These are phyloP conservation scores for Phytophthora vignae DNA, from an alignment of 352 stramenopile genomes.

Conservation along the genomic window DNA sequence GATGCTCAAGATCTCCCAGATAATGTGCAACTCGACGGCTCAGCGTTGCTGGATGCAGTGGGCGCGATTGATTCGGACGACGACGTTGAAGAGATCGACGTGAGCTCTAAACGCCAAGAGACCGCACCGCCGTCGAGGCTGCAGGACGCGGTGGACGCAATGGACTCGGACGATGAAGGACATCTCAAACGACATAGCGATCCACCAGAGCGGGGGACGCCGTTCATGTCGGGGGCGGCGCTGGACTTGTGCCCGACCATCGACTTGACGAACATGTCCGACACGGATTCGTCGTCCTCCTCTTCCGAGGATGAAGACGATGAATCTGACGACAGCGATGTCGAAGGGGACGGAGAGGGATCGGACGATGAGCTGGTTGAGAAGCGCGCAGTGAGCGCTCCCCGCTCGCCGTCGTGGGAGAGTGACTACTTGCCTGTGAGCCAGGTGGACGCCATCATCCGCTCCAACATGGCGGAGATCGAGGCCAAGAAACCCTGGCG, in stretches of 20 bases:
- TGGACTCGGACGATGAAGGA: constrained; percentile 21
- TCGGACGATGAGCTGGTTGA: constrained; percentile 1
- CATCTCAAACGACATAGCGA: background rate
- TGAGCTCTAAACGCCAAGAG: no score
- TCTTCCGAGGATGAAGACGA: constrained; percentile 15
- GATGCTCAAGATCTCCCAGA: background rate
- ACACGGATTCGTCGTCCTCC: constrained; percentile 14
- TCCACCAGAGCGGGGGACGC: background rate
- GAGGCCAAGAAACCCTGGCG: constrained; percentile 51
- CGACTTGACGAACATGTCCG: background rate
- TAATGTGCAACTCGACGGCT: background rate
- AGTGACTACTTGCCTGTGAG: constrained; percentile 17
- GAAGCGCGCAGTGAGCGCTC: background rate
- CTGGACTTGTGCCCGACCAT: constrained; percentile 20
- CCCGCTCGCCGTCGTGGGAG: constrained; percentile 10
- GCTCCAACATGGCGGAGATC: constrained; percentile 30
- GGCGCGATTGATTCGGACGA: constrained; percentile 11
- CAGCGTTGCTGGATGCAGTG: constrained; percentile 11
- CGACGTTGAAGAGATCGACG: constrained; percentile 1
- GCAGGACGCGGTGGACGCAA: background rate
- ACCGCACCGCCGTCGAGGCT: background rate
- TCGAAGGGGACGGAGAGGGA: background rate
- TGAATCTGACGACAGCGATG: background rate
- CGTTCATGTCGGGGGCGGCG: constrained; percentile 4
- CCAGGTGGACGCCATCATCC: constrained; percentile 34